These are phyloP conservation scores for Podospora pseudocomata DNA, from an alignment of 495 filamentous ascomycete species.

Conservation along the genomic window DNA sequence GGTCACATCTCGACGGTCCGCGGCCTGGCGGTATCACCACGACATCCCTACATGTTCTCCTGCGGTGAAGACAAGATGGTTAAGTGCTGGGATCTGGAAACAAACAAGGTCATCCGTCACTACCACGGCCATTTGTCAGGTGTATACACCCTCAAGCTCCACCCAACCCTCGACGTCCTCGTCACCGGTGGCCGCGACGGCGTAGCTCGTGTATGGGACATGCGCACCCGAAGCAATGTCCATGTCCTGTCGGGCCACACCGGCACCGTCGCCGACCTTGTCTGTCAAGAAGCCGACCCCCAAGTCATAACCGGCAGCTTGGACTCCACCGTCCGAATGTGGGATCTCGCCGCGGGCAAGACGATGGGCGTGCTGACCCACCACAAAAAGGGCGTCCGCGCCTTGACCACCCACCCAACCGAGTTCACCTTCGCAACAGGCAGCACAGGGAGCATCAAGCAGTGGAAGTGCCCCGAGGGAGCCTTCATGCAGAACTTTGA, in stretches of 20 bases:
- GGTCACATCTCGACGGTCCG: conserved; percentile 97
- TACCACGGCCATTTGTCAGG: conserved; percentile 97
- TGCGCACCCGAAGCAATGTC: conserved; percentile 92
- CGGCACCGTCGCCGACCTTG: conserved; percentile 79
- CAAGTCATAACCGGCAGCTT: conserved; percentile 90
- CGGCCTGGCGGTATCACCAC: conserved; percentile 84
- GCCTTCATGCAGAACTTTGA: conserved; percentile 99
- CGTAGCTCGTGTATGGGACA: conserved; percentile 95
- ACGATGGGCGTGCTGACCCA: conserved; percentile 94
- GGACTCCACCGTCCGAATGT: conserved; percentile 88
- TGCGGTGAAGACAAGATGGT: conserved; percentile 99
- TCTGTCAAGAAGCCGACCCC: conserved; percentile 94
- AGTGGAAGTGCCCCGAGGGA: conserved; percentile 98
- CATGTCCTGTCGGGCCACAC: conserved; percentile 91
- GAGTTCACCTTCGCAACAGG: conserved; percentile 97
- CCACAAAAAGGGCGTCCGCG: conserved; percentile 95
- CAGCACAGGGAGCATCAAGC: conserved; percentile 92
- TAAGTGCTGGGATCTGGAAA: conserved; percentile 99
- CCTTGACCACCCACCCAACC: conserved; percentile 78
- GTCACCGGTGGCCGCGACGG: conserved; percentile 95
- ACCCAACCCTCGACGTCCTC: conserved; percentile 90
- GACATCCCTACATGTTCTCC: conserved; percentile 96
- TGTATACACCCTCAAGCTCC: conserved; percentile 86
- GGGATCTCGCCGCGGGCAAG: conserved; percentile 95
- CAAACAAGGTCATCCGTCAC: conserved; percentile 97